A percentile compares a stretch with the other conserved stretches of the same genome.
phyloP scores from a whole-genome alignment of 2,329 filamentous ascomycete genomes.

The Nemania sp. region DNA sequence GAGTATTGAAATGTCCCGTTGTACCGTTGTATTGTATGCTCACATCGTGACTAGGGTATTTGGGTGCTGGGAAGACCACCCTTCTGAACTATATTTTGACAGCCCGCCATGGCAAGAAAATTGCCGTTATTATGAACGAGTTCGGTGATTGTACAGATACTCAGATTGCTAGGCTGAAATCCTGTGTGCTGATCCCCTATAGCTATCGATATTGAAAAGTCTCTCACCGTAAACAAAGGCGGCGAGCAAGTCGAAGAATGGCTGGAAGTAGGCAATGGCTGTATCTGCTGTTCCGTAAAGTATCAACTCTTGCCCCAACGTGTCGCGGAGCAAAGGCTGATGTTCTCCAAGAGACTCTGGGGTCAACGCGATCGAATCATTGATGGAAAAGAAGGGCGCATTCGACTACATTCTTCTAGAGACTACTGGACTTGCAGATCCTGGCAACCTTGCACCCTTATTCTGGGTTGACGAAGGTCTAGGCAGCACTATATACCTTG shows the following conservation, averaged over 20 bases:
- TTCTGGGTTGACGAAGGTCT: conserved; percentile 99
- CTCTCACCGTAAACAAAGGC: conserved; percentile 87
- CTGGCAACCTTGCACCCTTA: conserved; percentile 92
- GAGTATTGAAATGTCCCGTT: neutral
- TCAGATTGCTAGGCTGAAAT: neutral
- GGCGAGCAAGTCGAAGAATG: conserved; percentile 90
- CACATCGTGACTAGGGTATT: conserved; percentile 73
- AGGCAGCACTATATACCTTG: conserved; percentile 93
- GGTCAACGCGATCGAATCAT: conserved; percentile 91
- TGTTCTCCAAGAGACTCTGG: conserved; percentile 77
- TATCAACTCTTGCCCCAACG: conserved; percentile 52
- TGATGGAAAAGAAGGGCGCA: conserved; percentile 92
- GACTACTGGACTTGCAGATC: conserved; percentile 94
- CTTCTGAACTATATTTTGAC: conserved; percentile 95
- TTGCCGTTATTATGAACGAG: conserved; percentile 97
- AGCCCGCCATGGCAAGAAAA: conserved; percentile 95
- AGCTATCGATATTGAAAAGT: conserved; percentile 96
- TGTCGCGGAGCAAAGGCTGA: conserved; percentile 44
- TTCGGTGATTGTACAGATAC: conserved; percentile 80
- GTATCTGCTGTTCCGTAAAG: conserved; percentile 98
- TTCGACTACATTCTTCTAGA: conserved; percentile 99
- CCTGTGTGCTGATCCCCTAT: conserved; percentile 27
- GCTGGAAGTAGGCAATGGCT: conserved; percentile 96
- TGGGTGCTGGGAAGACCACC: conserved; percentile 96
- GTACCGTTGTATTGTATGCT: neutral